Evolutionary conservation across 805 yeast genomes (phyloP), one percentile per base, ranked within the genome.

Genomic region (Teunomyces atbi): DNA sequence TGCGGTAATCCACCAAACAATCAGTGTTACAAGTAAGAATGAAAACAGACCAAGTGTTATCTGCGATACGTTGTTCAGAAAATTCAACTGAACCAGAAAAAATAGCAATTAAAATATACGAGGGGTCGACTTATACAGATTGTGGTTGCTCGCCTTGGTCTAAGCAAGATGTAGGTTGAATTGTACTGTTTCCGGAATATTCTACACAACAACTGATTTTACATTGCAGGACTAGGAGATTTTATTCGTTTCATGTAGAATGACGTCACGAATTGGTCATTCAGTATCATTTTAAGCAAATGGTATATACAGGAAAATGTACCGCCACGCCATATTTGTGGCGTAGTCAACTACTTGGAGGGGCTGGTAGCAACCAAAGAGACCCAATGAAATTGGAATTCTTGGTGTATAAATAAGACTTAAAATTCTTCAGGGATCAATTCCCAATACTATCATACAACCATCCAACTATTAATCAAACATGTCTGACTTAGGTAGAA

Each of bases 401-500:
- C 15, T n/a, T 26, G 18, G 13, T 11, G 39, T 36, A 36, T 36
- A 36, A 36, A 36, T 36, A 21, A 18, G 16, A 10, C 5, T 1
- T 11, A n/a, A 12, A 20, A 11, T 21, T n/a, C 18, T 15, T 5
- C 15, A 11, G 6, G 26, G 23, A 12, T 20, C 16, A 13, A 20
- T 10, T 0, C 28, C 11, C 5, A 6, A 7, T 10, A 5, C 13
- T 6, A 7, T n/a, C 4, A 19, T 19, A n/a, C 7, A 18, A 20
- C 16, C 13, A 36, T 10, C 15, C 13, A 36, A 21, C 21, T 20
- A 20, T 19, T 26, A 20, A 36, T 13, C 8, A 30, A 30, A 13
- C 11, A 71, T 72, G 76, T 65, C 74, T 51, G 75, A 72, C 66
- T 51, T 61, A 41, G 77, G 76, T 52, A 67, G 77, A 62, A 66